Conservation (phyloP, 2,329 filamentous ascomycete species). For the Lasiodiplodia theobromae region DNA sequence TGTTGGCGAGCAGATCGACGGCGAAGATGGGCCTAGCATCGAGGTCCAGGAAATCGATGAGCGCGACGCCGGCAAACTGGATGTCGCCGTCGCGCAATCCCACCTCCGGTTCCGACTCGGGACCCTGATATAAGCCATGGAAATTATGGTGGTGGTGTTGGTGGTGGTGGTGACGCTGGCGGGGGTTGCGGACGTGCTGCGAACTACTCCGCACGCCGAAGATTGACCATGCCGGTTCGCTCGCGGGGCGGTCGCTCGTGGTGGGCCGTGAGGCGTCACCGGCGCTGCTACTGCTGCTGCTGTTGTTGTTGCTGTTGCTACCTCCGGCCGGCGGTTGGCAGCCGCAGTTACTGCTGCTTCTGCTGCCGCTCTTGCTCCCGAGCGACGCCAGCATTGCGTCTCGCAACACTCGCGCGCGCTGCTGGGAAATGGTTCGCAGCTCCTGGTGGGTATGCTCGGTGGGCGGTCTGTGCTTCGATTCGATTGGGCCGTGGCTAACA, state of each 20-base stretch:
- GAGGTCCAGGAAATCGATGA: constrained; percentile 26
- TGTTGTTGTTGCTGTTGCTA: background rate
- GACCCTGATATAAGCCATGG: constrained; percentile 2
- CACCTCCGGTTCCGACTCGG: constrained; percentile 27
- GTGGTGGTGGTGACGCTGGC: background rate
- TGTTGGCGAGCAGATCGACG: constrained; percentile 17
- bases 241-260: constrained; percentile 5
- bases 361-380: constrained; percentile 1
- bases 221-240: constrained; percentile 24
- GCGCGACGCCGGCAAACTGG: constrained; percentile 17
- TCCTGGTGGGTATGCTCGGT: background rate
- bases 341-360: background rate
- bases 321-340: background rate
- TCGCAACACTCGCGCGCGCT: background rate
- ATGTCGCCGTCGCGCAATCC: constrained; percentile 10
- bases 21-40: constrained; percentile 21
- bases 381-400: constrained; percentile 17
- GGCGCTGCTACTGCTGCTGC: background rate
- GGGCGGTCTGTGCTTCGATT: background rate
- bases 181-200: constrained; percentile 4
- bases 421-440: background rate
- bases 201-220: constrained; percentile 7
- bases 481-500: background rate
- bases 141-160: background rate
- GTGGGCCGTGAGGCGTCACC: constrained; percentile 4